phyloP scores from a whole-genome alignment of 768 basidiomycete species.

The Butyriboletus loyo region DNA sequence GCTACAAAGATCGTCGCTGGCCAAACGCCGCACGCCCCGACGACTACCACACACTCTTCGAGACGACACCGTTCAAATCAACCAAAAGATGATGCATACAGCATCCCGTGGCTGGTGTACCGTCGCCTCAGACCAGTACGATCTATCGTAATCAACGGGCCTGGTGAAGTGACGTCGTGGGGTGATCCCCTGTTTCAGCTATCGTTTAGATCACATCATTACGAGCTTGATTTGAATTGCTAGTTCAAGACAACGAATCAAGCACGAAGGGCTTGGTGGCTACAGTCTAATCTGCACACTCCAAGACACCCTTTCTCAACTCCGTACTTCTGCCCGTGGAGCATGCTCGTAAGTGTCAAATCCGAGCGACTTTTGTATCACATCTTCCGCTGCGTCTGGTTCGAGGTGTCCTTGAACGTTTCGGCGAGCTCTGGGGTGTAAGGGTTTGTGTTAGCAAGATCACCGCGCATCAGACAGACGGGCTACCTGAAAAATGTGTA shows the following conservation, averaged over 20 bases:
- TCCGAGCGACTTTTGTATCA: slow-evolving; percentile 77
- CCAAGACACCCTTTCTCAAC: neutral
- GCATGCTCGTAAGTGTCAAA: slow-evolving; percentile 60
- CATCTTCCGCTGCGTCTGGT: slow-evolving; percentile 82
- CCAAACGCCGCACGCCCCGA: neutral
- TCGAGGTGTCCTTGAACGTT: slow-evolving; percentile 84
- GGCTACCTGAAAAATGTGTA: slow-evolving; percentile 95
- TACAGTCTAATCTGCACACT: neutral
- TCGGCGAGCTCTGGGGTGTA: slow-evolving; percentile 65
- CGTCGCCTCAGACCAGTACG: neutral
- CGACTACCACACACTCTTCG: no score
- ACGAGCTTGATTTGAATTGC: neutral
- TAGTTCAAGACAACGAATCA: neutral
- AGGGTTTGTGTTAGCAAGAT: neutral
- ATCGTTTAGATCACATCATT: neutral
- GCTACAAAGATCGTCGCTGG: slow-evolving; percentile 7
- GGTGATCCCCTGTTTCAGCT: neutral
- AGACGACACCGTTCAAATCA: no score
- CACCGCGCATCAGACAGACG: neutral
- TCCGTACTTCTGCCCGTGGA: slow-evolving; percentile 29
- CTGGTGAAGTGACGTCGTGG: neutral
- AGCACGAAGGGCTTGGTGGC: neutral
- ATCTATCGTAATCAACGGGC: neutral
- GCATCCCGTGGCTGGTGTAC: no score
- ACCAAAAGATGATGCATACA: no score